Evolutionary conservation across 257 asterid species (phyloP), one percentile per base, ranked within the genome.

Genomic region (Phtheirospermum japonicum): DNA sequence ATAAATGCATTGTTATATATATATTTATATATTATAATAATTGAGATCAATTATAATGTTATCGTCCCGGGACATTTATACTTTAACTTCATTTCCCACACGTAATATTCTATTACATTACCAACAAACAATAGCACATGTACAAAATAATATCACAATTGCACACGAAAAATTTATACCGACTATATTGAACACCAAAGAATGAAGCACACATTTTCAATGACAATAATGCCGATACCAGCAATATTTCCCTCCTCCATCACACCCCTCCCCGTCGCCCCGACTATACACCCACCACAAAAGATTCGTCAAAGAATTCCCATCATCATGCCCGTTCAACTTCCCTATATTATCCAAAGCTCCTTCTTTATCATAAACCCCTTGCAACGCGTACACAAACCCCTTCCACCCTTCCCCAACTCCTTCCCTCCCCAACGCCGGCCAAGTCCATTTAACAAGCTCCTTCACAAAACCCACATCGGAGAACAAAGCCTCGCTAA

Each of bases 341-440:
- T 37, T 74, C 80, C 78, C 62, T 13, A 85, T 76, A 33, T 79
- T 83, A 17, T 51, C 71, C 10, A 89, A 3, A 6, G 93, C 97
- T 0, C 71, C 79, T 52, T 73, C 76, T 55, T 65, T 77, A 46
- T 89, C 97, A 28, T 86, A 92, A 54, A 83, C 64, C 53, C 88
- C 99, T 69, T 85, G 85, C 81, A 92, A 67, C 0, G 95, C 92
- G 67, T 82, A 86, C 70, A 80, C 62, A 57, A 86, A 92, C 3
- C 97, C 99, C 71, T 86, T 89, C 99, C 99, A 92, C 37, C 97
- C 97, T 72, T 92, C 99, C 30, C 89, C 97, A 12, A 86, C 97
- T 7, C 97, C 98, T 61, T 80, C 90, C 80, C 97, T 79, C 0
- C 34, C 77, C 75, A 89, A 63, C 0, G 95, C 95, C 2, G 98